Evolutionary conservation across 2,329 filamentous ascomycete genomes (phyloP).

Genomic region (Grosmannia serpens): DNA sequence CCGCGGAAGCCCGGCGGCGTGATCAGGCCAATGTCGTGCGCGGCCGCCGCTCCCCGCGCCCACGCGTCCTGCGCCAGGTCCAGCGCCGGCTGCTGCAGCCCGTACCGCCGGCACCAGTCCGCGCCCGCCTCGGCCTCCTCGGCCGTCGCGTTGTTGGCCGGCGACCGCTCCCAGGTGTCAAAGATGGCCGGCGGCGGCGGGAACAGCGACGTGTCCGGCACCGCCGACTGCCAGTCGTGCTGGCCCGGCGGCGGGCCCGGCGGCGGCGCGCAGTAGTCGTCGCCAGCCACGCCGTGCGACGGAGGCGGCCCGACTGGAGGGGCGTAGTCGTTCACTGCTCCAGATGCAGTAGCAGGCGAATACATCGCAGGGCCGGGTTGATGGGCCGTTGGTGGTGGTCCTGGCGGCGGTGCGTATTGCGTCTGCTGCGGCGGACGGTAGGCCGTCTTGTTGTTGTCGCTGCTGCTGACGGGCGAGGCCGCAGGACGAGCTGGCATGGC

Average conservation of each 20-base stretch:
- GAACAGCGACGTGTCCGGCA: slow-evolving; percentile 61
- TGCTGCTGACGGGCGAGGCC: not conserved
- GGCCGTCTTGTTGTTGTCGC: slow-evolving; percentile 14
- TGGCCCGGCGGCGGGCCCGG: slow-evolving; percentile 22
- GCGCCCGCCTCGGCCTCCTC: slow-evolving; percentile 44
- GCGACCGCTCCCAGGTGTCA: slow-evolving; percentile 50
- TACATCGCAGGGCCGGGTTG: no score
- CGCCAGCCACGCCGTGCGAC: slow-evolving; percentile 3
- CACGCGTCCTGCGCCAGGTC: slow-evolving; percentile 18
- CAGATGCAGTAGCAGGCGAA: not conserved
- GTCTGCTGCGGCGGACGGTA: not conserved
- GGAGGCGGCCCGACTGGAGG: slow-evolving; percentile 15
- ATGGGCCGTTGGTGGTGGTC: slow-evolving; percentile 7
- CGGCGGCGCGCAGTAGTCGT: slow-evolving; percentile 17
- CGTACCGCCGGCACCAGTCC: slow-evolving; percentile 51
- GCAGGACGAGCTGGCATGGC: not conserved
- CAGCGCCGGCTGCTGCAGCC: slow-evolving; percentile 40
- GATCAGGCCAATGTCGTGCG: slow-evolving; percentile 43
- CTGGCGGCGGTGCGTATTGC: slow-evolving; percentile 12
- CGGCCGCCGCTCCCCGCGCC: slow-evolving; percentile 30
- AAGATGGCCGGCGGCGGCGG: slow-evolving; percentile 62
- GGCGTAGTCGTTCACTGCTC: slow-evolving; percentile 10
- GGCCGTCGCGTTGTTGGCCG: slow-evolving; percentile 51
- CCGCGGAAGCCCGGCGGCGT: slow-evolving; percentile 37
- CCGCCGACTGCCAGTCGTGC: slow-evolving; percentile 60